Base-by-base conservation (phyloP, 495 filamentous ascomycete species). In the Aspergillus baeticus region DNA sequence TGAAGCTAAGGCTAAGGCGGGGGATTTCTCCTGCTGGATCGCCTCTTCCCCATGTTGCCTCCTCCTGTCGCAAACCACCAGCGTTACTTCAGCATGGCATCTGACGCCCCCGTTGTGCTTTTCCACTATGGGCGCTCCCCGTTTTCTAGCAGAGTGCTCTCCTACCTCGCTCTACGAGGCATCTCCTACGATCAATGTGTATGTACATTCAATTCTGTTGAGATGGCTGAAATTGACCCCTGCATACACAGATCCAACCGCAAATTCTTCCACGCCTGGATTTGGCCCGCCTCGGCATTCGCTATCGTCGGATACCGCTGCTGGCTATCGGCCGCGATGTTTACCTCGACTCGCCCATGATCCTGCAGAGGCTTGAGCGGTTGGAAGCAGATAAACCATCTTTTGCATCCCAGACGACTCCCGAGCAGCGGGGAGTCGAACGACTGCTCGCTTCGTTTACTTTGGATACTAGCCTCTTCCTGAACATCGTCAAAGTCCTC, bases 221-320 rank as follows among this genome's bases (percentile, higher is more conserved):
- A 6, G 2, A 2, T 21, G 33, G 14, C 34, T 15, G 15, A 18
- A 34, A 49, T 34, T 23, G 22, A 20, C 7, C 17, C 14, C 22
- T 46, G 15, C 7, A 7, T 8, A 46, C 5, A 21, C 51, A 80
- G 80, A 44, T 81, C 38, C 84, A 87, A 79, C 85, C 85, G 2
- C 66, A 69, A 18, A 77, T 74, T 41, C 67, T 84, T 33, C 85
- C 84, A 2, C 83, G 84, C 31, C 81, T 81, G 0, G 84, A 87
- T 63, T 57, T 88, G 20, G 59, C 69, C 35, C 64, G 64, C 5
- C 68, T 88, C 0, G 80, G 81, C n/a, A 73, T 87, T 59, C 60
- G 66, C 5, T 85, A 89, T 72, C 80, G 85, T 0, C 84, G 86
- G 43, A 87, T 89, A 48, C 87, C 87, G 3, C 54, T 89, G 46